These are phyloP conservation scores for Verticillium tricorpus DNA, from an alignment of 2,329 filamentous ascomycete genomes.

Conservation along the genomic window DNA sequence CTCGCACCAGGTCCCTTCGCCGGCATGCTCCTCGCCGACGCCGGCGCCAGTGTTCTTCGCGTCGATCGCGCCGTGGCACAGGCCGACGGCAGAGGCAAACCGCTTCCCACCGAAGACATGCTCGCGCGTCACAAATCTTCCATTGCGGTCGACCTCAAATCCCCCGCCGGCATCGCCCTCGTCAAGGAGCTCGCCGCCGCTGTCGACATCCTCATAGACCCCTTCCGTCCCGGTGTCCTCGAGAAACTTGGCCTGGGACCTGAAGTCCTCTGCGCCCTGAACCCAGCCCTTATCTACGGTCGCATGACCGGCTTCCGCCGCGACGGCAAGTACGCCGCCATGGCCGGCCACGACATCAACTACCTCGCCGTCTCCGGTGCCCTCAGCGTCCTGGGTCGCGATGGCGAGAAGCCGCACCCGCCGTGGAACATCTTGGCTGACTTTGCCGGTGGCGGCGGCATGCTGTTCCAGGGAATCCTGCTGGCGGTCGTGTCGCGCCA, in stretches of 20 bases:
- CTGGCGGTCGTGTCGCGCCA: constrained; percentile 69
- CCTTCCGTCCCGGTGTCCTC: constrained; percentile 85
- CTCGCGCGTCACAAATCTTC: constrained; percentile 79
- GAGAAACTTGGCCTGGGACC: constrained; percentile 80
- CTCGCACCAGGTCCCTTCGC: constrained; percentile 76
- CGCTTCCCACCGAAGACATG: constrained; percentile 58
- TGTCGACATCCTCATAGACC: constrained; percentile 83
- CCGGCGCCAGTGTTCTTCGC: constrained; percentile 82
- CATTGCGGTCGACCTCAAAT: constrained; percentile 75
- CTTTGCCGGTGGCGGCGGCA: constrained; percentile 84
- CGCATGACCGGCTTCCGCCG: constrained; percentile 88
- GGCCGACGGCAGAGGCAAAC: constrained; percentile 23
- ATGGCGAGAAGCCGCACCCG: constrained; percentile 65
- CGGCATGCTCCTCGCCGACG: constrained; percentile 83
- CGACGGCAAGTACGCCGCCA: constrained; percentile 77
- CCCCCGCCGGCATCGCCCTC: constrained; percentile 55
- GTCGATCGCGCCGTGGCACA: constrained; percentile 64
- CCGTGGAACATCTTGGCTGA: constrained; percentile 84
- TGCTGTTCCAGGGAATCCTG: constrained; percentile 76
- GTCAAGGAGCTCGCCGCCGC: constrained; percentile 58
- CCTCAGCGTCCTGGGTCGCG: constrained; percentile 69
- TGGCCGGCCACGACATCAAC: constrained; percentile 96
- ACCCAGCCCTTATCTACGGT: constrained; percentile 74
- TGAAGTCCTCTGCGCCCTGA: constrained; percentile 57
- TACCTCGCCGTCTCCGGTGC: constrained; percentile 87